phyloP scores from a whole-genome alignment of 2,329 filamentous ascomycete species.

The Diplodia intermedia region DNA sequence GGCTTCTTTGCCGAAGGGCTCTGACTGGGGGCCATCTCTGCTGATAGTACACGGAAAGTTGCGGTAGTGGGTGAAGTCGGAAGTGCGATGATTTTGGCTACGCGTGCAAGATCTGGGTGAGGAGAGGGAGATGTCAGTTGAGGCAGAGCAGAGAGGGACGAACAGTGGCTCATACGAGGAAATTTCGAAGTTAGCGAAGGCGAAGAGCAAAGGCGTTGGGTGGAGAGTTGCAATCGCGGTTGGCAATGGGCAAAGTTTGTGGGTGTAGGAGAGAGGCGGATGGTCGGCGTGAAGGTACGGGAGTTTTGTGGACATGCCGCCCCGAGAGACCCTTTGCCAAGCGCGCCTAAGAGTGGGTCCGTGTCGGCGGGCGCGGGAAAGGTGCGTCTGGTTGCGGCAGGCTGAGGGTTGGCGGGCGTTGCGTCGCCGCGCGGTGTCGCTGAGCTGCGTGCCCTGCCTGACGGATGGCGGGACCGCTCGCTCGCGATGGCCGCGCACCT shows the following conservation, averaged over 20 bases:
- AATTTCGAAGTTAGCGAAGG: neutral
- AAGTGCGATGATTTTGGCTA: neutral
- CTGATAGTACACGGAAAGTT: neutral
- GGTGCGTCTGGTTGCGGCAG: neutral
- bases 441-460: no score
- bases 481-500: neutral
- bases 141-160: neutral
- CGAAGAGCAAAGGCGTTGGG: neutral
- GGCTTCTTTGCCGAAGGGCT: neutral
- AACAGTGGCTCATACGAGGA: neutral
- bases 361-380: neutral
- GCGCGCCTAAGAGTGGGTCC: neutral
- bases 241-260: neutral
- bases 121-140: neutral
- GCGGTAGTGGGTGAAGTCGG: neutral
- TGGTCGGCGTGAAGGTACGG: neutral
- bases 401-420: neutral
- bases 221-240: neutral
- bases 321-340: neutral
- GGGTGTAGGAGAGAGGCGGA: conserved; percentile 7
- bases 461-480: neutral
- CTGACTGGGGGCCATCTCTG: neutral
- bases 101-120: neutral
- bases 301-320: no score
- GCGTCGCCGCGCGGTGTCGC: neutral